Base-by-base conservation (phyloP, 1,284 basidiomycete genomes). In the Heterobasidion annosum region DNA sequence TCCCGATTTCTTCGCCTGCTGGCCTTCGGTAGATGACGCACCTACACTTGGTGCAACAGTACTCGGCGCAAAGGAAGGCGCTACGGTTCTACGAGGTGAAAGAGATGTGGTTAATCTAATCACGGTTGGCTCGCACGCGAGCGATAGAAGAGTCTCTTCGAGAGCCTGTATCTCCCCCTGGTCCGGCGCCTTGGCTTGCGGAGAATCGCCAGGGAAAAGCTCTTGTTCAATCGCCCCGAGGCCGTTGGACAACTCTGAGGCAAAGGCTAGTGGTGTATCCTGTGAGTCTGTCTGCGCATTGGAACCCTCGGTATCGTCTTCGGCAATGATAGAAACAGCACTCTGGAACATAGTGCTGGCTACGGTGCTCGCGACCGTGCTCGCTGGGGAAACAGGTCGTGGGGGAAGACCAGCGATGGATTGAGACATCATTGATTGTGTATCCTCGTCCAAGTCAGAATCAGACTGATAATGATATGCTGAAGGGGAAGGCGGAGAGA, bases 401-500 rank as follows among this genome's bases (percentile, higher is more conserved):
- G 72, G 66, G 25, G 72, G 70, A 43, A 91, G 72, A 46, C 70
- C 74, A 6, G 76, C 81, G 48, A 91, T 71, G 5, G 88, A 90
- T 62, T 89, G 87, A 3, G 86, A 84, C 87, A 91, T 90, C 54
- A 76, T 68, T 64, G 79, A 68, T 48, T 79, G 78, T 1, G 77
- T 74, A 44, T 83, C 81, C 61, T 88, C 86, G 57, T 88, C 86
- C 48, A 85, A 57, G 52, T 74, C 66, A 19, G 65, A 76, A 51
- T 74, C 73, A 15, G 74, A 71, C 10, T 59, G 58, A 8, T 25
- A 25, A 25, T 65, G 51, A 47, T 68, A 63, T 42, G 66, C 64
- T 34, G 68, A 67, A 40, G 59, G 47, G 34, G 57, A 50, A 52
- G 54, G 25, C 51, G 48, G 35, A 37, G 25, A 61, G 58, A 55